Evolutionary conservation across 2,329 filamentous ascomycete species (phyloP).

Genomic region (Botryosphaeria dothidea): DNA sequence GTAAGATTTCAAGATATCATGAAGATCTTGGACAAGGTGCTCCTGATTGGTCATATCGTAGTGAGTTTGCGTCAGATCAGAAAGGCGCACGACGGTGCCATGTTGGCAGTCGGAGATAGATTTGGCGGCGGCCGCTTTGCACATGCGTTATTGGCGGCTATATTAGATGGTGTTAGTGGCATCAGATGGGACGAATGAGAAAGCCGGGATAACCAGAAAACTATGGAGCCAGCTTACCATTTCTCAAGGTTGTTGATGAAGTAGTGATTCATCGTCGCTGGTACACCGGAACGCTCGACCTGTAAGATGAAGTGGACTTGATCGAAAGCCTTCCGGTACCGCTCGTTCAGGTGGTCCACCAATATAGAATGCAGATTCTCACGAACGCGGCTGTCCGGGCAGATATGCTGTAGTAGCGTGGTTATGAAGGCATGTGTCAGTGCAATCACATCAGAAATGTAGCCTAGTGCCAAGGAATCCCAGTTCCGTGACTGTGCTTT

Average conservation of each 20-base stretch:
- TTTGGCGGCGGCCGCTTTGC: neutral
- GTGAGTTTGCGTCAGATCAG: neutral
- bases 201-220: too few species aligned
- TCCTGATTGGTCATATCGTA: constrained; percentile 37
- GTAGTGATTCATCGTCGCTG: constrained; percentile 55
- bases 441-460: constrained; percentile 54
- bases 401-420: constrained; percentile 44
- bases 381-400: constrained; percentile 46
- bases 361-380: constrained; percentile 47
- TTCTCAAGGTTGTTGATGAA: constrained; percentile 52
- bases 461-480: constrained; percentile 48
- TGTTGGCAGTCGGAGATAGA: neutral
- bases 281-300: constrained; percentile 50
- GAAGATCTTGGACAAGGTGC: constrained; percentile 53
- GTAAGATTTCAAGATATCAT: constrained; percentile 61
- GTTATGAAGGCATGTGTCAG: constrained; percentile 57
- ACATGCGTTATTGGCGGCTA: neutral
- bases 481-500: constrained; percentile 59
- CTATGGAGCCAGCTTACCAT: constrained; percentile 27
- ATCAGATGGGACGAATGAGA: too few species aligned
- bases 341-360: constrained; percentile 45
- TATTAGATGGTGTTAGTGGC: too few species aligned
- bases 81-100: neutral
- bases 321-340: constrained; percentile 51
- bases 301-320: constrained; percentile 55